phyloP scores from a whole-genome alignment of 140 eudicot species.

The Erigeron philadelphicus region DNA sequence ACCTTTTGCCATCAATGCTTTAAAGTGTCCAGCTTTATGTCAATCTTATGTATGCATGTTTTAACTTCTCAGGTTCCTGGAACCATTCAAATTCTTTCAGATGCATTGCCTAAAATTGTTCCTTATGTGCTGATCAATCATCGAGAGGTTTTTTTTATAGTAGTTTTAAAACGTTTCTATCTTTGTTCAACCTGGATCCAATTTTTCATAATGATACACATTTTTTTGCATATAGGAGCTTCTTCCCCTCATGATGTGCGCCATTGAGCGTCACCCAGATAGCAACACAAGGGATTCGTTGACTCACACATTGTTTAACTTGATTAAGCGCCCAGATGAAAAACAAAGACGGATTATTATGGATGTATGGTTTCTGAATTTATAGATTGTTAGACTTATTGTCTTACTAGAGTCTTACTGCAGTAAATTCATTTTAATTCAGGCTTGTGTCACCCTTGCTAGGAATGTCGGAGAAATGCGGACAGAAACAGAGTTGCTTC shows the following conservation, averaged over 20 bases:
- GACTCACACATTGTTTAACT: slow-evolving; percentile 88
- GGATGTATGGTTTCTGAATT: slow-evolving; percentile 60
- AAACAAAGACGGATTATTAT: slow-evolving; percentile 84
- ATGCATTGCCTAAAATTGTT: slow-evolving; percentile 91
- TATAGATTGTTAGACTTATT: slow-evolving; percentile 11
- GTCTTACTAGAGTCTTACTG: slow-evolving; percentile 1
- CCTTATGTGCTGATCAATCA: slow-evolving; percentile 94
- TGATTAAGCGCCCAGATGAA: slow-evolving; percentile 97
- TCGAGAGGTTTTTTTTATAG: slow-evolving; percentile 66
- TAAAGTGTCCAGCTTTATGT: slow-evolving; percentile 4
- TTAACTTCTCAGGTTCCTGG: slow-evolving; percentile 60
- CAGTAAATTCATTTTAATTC: slow-evolving; percentile 19
- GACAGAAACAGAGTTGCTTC: slow-evolving; percentile 94
- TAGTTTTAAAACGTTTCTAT: neutral
- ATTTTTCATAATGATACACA: slow-evolving; percentile 7
- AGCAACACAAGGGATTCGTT: slow-evolving; percentile 84
- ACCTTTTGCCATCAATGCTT: slow-evolving; percentile 26
- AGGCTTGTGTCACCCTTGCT: slow-evolving; percentile 97
- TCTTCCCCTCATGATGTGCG: slow-evolving; percentile 97
- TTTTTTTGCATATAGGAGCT: slow-evolving; percentile 57
- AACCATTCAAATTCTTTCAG: slow-evolving; percentile 86
- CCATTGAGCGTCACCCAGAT: slow-evolving; percentile 93
- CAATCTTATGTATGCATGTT: slow-evolving; percentile 23
- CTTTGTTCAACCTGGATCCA: neutral
- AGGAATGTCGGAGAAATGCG: slow-evolving; percentile 88